These are phyloP conservation scores for Salvia hispanica DNA, from an alignment of 257 asterid species.

Conservation along the genomic window DNA sequence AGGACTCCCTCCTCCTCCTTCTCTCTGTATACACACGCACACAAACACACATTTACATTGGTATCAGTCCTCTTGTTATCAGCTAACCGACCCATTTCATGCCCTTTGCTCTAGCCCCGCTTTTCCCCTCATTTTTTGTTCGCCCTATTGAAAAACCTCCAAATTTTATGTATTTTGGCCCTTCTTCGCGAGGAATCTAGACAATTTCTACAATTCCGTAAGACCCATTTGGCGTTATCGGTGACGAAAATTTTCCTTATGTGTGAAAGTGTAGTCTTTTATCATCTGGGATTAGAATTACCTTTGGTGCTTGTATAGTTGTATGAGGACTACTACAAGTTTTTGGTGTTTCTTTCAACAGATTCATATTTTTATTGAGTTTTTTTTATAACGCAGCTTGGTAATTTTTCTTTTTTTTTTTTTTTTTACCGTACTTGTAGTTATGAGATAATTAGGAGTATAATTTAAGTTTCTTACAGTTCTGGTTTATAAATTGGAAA, in stretches of 20 bases:
- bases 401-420: conserved; percentile 33
- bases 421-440: too few relatives aligned
- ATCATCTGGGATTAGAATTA: conserved; percentile 20
- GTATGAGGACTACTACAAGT: conserved; percentile 25
- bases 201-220: conserved; percentile 33
- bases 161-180: conserved; percentile 17
- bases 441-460: neutral
- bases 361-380: conserved; percentile 18
- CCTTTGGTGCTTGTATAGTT: conserved; percentile 4
- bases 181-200: conserved; percentile 36
- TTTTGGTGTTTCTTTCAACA: neutral
- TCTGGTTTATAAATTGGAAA: conserved; percentile 30
- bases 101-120: conserved; percentile 23
- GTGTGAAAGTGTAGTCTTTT: neutral
- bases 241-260: conserved; percentile 28
- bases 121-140: conserved; percentile 14
- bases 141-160: conserved; percentile 7
- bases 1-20: conserved; percentile 14
- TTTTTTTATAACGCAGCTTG: conserved; percentile 38
- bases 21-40: conserved; percentile 2
- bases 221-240: conserved; percentile 37
- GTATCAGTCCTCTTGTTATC: conserved; percentile 20
- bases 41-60: neutral
- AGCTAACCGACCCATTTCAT: conserved; percentile 27
- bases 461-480: conserved; percentile 9